Conservation (phyloP, 2,329 filamentous ascomycete species). For the Volutella citrinella region DNA sequence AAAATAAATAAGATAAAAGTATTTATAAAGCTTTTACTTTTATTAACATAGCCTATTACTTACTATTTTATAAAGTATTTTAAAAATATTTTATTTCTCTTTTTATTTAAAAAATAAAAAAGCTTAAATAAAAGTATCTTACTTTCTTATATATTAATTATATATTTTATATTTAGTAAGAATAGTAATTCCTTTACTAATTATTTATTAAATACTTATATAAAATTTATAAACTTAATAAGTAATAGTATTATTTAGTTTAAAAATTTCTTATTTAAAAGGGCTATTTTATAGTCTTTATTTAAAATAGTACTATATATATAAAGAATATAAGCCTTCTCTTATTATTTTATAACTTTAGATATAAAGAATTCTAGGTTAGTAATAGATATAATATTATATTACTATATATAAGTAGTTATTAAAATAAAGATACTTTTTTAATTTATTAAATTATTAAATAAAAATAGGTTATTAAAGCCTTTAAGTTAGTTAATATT, state of each 20-base stretch:
- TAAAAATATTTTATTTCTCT: slow-evolving; percentile 3
- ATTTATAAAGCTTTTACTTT: slow-evolving; percentile 5
- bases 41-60: slow-evolving; percentile 15
- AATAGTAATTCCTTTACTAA: background rate
- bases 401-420: background rate
- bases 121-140: background rate
- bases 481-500: too few relatives aligned
- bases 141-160: background rate
- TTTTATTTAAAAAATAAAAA: too few relatives aligned
- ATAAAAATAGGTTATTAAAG: too few relatives aligned
- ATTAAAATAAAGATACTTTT: background rate
- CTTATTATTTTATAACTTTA: too few relatives aligned
- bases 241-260: background rate
- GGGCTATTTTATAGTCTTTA: too few relatives aligned
- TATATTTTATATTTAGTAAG: background rate
- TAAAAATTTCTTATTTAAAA: background rate
- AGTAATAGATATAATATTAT: background rate
- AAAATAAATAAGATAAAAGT: slow-evolving; percentile 15
- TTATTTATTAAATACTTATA: background rate
- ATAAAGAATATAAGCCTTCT: too few relatives aligned
- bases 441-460: background rate
- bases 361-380: background rate
- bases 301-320: background rate
- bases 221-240: background rate
- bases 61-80: slow-evolving; percentile 4